Percentiles rank a stretch among this genome's conserved stretches.
Conservation (phyloP, 176 grass and related monocot genomes). For the Guadua angustifolia region DNA sequence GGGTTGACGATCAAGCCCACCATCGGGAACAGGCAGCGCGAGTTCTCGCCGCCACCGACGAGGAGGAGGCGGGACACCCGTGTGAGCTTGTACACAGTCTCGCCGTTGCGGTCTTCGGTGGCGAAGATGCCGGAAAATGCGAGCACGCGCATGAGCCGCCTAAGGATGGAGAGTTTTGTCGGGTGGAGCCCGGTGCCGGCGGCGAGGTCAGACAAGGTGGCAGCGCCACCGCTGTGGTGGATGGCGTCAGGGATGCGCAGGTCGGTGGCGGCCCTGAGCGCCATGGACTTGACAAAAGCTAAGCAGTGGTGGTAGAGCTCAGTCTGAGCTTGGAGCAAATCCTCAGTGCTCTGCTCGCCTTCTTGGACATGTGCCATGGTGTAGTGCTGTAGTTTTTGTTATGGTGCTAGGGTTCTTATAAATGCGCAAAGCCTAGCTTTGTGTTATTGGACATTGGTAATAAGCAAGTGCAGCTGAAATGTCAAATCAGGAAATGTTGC, state of each 20-base stretch:
- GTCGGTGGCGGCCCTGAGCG: neutral
- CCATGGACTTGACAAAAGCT: neutral
- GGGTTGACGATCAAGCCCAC: neutral
- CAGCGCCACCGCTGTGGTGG: neutral
- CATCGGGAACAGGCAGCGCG: fast-evolving
- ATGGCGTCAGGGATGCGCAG: neutral
- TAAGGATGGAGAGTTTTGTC: neutral
- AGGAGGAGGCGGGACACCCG: neutral
- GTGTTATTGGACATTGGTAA: too few species aligned
- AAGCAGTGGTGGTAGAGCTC: conserved; percentile 13
- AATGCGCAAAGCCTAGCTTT: too few species aligned
- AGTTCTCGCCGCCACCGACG: neutral
- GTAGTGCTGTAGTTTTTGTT: too few species aligned
- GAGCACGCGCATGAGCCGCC: conserved; percentile 8
- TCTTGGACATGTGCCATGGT: too few species aligned
- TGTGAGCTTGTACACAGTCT: neutral
- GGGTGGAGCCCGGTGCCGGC: neutral
- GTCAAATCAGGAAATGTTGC: too few species aligned
- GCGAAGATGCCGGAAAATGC: neutral
- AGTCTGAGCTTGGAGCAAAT: neutral
- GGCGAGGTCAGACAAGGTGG: neutral
- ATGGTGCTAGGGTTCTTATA: too few species aligned
- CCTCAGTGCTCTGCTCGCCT: neutral
- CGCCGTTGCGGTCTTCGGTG: neutral
- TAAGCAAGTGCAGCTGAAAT: too few species aligned